These are phyloP conservation scores for Dimocarpus longan DNA, from an alignment of 345 rosid genomes.

Conservation along the genomic window DNA sequence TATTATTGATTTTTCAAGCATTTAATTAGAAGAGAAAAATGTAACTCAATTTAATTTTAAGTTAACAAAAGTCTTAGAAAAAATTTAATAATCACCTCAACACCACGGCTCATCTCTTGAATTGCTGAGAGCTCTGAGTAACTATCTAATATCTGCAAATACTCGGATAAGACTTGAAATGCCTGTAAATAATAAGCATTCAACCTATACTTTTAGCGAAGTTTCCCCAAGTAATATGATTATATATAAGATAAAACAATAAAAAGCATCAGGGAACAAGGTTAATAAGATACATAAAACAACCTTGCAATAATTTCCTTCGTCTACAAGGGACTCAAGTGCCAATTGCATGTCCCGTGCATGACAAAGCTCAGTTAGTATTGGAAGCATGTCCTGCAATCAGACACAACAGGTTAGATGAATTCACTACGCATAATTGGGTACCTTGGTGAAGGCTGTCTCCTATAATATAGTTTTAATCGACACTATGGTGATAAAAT, in stretches of 20 bases:
- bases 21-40: background rate
- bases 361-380: constrained; percentile 70
- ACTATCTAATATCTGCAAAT: constrained; percentile 91
- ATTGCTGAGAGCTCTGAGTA: constrained; percentile 80
- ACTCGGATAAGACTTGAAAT: constrained; percentile 95
- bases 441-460: background rate
- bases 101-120: constrained; percentile 95
- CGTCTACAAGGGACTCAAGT: constrained; percentile 89
- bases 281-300: constrained; percentile 11
- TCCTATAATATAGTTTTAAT: background rate
- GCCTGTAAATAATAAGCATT: constrained; percentile 58
- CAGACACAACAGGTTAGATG: constrained; percentile 6
- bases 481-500: background rate
- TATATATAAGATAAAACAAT: constrained; percentile 4
- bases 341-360: constrained; percentile 76
- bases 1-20: background rate
- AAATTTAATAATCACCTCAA: constrained; percentile 64
- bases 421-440: background rate
- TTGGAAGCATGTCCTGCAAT: constrained; percentile 87
- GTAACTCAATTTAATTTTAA: background rate
- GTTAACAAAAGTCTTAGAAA: constrained; percentile 14
- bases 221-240: constrained; percentile 11
- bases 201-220: constrained; percentile 21
- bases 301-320: constrained; percentile 96
- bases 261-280: constrained; percentile 9